A percentile compares a stretch with the other conserved stretches of the same genome.
These are phyloP conservation scores for Cryptosporidium sp. DNA, from an alignment of 169 alveolate genomes.

Conservation along the genomic window DNA sequence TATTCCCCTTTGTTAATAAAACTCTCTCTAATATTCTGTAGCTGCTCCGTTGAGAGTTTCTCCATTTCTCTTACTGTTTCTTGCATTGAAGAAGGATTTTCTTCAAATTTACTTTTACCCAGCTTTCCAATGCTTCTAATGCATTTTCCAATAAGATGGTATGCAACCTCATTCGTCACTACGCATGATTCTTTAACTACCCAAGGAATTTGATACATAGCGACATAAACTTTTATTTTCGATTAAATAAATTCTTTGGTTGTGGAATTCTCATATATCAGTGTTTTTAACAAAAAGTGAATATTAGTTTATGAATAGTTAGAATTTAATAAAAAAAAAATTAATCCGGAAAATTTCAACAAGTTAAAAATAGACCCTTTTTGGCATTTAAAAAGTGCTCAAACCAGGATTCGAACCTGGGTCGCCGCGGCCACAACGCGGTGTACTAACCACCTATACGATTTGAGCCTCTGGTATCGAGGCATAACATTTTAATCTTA, in stretches of 20 bases:
- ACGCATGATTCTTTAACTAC: conserved; percentile 53
- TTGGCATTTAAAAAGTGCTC: conserved; percentile 28
- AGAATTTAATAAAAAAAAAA: not conserved
- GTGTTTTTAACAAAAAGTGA: not conserved
- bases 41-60: conserved; percentile 47
- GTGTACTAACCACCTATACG: conserved; percentile 78
- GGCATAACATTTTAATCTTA: not conserved
- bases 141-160: conserved; percentile 58
- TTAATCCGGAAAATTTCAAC: too few relatives aligned
- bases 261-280: not conserved
- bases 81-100: not conserved
- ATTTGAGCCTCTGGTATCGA: conserved; percentile 49
- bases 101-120: not conserved
- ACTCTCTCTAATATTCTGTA: conserved; percentile 48
- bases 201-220: conserved; percentile 75
- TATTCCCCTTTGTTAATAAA: conserved; percentile 22
- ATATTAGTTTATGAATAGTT: not conserved
- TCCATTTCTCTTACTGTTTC: conserved; percentile 36
- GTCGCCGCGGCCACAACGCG: conserved; percentile 80
- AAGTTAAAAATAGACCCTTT: not conserved
- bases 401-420: conserved; percentile 79
- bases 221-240: not conserved
- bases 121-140: conserved; percentile 15
- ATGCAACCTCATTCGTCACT: conserved; percentile 67
- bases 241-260: not conserved